Percentiles rank a stretch among this genome's conserved stretches.
Evolutionary conservation across 805 yeast species (phyloP).

Genomic region (Saccharomycopsis amapae): DNA sequence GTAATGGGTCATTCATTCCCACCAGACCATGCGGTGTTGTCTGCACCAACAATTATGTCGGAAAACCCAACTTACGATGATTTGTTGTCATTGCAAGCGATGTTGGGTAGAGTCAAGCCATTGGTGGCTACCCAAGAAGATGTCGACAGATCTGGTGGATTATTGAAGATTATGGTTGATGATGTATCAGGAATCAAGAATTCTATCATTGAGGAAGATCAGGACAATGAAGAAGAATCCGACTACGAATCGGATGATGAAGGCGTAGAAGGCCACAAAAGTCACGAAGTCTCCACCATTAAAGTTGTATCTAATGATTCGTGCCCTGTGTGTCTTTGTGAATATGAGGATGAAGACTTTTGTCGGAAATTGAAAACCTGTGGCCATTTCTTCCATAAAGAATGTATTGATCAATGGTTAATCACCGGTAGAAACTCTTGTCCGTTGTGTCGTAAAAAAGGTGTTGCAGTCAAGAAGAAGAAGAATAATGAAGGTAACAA

Average conservation of each 20-base stretch:
- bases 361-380: constrained; percentile 41
- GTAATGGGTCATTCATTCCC: constrained; percentile 53
- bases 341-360: constrained; percentile 39
- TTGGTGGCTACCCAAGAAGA: constrained; percentile 38
- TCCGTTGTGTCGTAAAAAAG: constrained; percentile 48
- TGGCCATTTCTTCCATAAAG: constrained; percentile 45
- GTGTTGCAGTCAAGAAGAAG: constrained; percentile 26
- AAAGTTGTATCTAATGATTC: constrained; percentile 27
- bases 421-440: constrained; percentile 46
- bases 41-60: constrained; percentile 40
- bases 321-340: constrained; percentile 48
- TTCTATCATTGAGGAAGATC: background rate
- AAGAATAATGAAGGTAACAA: background rate
- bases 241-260: constrained; percentile 6
- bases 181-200: constrained; percentile 2
- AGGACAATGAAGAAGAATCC: background rate
- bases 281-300: constrained; percentile 20
- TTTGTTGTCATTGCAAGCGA: constrained; percentile 38
- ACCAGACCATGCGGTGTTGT: constrained; percentile 40
- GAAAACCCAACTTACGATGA: constrained; percentile 48
- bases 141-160: constrained; percentile 34
- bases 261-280: constrained; percentile 17
- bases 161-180: constrained; percentile 24
- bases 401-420: constrained; percentile 55
- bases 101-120: constrained; percentile 41